These are phyloP conservation scores for Selenicereus undatus DNA, from an alignment of 148 eudicot genomes.

Conservation along the genomic window DNA sequence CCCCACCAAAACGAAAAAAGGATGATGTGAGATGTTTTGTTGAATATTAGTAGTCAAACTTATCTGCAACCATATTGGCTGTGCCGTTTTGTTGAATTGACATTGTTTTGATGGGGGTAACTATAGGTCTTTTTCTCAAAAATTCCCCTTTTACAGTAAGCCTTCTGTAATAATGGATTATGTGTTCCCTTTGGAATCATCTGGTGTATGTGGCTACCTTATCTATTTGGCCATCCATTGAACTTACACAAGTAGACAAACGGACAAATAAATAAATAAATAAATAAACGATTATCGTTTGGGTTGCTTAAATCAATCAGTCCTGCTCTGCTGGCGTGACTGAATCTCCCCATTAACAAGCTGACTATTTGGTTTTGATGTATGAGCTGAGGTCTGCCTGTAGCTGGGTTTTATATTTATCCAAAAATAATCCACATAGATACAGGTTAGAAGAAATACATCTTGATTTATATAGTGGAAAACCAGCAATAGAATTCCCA, in stretches of 20 bases:
- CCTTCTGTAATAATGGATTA: neutral
- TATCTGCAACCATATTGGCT: conserved; percentile 10
- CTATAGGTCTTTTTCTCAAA: conserved; percentile 14
- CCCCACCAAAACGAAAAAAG: conserved; percentile 4
- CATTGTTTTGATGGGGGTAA: conserved; percentile 10
- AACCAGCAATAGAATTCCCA: neutral
- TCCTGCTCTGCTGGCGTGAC: neutral
- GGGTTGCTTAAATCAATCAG: neutral
- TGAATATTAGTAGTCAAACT: conserved; percentile 17
- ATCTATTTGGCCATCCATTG: conserved; percentile 3
- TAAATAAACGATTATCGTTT: neutral
- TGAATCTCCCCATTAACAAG: neutral
- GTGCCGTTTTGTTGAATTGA: conserved; percentile 5
- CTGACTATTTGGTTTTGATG: neutral
- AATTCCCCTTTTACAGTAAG: neutral
- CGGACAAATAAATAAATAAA: neutral
- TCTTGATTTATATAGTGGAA: neutral
- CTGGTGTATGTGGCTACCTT: conserved; percentile 12
- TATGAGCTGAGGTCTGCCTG: neutral
- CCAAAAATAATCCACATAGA: neutral
- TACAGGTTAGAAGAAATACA: neutral
- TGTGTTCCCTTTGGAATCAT: neutral
- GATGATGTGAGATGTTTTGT: conserved; percentile 1
- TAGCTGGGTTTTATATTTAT: neutral
- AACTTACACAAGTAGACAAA: neutral